A percentile compares a stretch with the other conserved stretches of the same genome.
Evolutionary conservation across 441 rosid species (phyloP).

Genomic region (Populus hybrid): DNA sequence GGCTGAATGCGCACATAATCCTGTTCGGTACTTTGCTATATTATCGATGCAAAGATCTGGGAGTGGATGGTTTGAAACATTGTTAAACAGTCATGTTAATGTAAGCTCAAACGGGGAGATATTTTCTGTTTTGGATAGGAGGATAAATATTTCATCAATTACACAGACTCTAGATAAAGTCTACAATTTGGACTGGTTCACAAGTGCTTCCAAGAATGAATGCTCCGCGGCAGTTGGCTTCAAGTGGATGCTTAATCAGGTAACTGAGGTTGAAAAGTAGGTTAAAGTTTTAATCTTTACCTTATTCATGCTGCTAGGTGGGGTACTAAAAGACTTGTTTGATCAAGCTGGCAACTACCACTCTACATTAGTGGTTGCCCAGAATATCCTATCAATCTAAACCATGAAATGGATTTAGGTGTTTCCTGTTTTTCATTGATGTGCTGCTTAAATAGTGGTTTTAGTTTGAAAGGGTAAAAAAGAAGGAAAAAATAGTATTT

Average conservation of each 20-base stretch:
- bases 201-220: conserved; percentile 91
- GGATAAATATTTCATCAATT: conserved; percentile 64
- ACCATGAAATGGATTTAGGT: background rate
- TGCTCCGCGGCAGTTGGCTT: conserved; percentile 96
- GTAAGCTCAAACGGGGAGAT: conserved; percentile 96
- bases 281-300: background rate
- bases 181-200: conserved; percentile 84
- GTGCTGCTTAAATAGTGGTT: background rate
- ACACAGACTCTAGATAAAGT: conserved; percentile 64
- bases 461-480: background rate
- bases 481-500: background rate
- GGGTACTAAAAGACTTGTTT: background rate
- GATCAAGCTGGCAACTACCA: background rate
- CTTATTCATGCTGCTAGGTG: background rate
- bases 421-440: background rate
- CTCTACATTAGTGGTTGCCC: background rate
- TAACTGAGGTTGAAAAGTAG: conserved; percentile 22
- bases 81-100: conserved; percentile 81
- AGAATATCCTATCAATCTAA: background rate
- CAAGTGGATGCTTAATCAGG: conserved; percentile 99
- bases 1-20: conserved; percentile 71
- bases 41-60: conserved; percentile 97
- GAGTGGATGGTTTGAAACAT: conserved; percentile 96
- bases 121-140: conserved; percentile 58
- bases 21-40: conserved; percentile 81